Conservation (phyloP, 2,329 filamentous ascomycete species). For the Trichoderma oligosporum region DNA sequence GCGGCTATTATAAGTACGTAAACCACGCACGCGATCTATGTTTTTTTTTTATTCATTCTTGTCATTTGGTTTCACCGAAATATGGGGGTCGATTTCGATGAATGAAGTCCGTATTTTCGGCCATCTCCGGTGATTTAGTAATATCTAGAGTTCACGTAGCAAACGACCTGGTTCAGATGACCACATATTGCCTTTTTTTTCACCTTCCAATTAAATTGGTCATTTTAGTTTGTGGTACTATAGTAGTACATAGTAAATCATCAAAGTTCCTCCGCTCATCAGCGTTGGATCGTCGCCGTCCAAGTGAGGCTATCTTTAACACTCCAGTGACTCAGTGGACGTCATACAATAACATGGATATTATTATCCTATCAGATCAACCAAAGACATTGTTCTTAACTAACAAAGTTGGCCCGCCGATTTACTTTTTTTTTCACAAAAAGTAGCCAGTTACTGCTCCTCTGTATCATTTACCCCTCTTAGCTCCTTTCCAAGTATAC, state of each 20-base stretch:
- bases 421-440: not conserved
- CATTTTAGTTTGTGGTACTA: not conserved
- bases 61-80: not conserved
- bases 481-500: too few species aligned
- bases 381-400: not conserved
- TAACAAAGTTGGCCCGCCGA: not conserved
- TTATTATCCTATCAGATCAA: not conserved
- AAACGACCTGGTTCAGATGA: not conserved
- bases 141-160: not conserved
- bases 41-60: too few species aligned
- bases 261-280: not conserved
- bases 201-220: not conserved
- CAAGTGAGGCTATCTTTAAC: not conserved
- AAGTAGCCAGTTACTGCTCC: too few species aligned
- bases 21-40: not conserved
- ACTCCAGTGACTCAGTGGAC: not conserved
- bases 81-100: not conserved
- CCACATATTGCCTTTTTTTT: not conserved
- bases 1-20: not conserved
- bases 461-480: not conserved
- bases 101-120: too few species aligned
- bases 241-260: too few species aligned
- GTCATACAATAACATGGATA: slow-evolving; percentile 1
- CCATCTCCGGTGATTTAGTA: not conserved
- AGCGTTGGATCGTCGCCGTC: slow-evolving; percentile 9